Evolutionary conservation across 352 stramenopile species (phyloP).

Genomic region (Bremia lactucae): DNA sequence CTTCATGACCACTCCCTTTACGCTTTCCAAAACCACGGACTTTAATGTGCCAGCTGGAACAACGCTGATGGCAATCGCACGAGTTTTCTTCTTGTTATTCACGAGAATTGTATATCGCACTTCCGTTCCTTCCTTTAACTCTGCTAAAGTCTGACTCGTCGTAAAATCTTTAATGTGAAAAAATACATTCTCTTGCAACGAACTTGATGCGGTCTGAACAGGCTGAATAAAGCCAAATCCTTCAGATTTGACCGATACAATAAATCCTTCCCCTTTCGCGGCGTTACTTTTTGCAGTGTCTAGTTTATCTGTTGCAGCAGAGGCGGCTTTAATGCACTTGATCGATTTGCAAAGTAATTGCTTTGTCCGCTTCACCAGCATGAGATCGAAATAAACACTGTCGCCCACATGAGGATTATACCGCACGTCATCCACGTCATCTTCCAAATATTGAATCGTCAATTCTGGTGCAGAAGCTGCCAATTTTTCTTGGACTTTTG

Average conservation of each 20-base stretch:
- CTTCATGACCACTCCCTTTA: constrained; percentile 49
- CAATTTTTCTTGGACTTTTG: constrained; percentile 15
- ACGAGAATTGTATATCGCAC: constrained; percentile 49
- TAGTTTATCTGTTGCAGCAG: constrained; percentile 9
- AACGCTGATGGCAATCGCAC: constrained; percentile 33
- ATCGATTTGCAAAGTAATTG: constrained; percentile 48
- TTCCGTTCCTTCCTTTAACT: constrained; percentile 64
- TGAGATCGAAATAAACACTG: constrained; percentile 47
- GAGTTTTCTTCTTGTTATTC: constrained; percentile 71
- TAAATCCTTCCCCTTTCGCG: constrained; percentile 39
- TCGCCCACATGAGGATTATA: constrained; percentile 59
- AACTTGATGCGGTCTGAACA: constrained; percentile 21
- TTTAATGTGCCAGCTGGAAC: constrained; percentile 55
- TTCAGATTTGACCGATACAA: constrained; percentile 50
- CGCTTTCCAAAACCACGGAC: constrained; percentile 19
- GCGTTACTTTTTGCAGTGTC: constrained; percentile 8
- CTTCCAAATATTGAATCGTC: constrained; percentile 44
- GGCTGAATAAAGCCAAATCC: constrained; percentile 74
- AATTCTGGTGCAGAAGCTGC: constrained; percentile 13
- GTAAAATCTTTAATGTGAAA: constrained; percentile 74
- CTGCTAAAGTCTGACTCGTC: constrained; percentile 32
- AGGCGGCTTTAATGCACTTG: constrained; percentile 27
- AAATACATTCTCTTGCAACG: constrained; percentile 51
- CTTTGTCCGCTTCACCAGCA: constrained; percentile 53
- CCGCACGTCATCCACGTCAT: constrained; percentile 52